These are phyloP conservation scores for Cynanchum wilfordii DNA, from an alignment of 257 asterid genomes.

Conservation along the genomic window DNA sequence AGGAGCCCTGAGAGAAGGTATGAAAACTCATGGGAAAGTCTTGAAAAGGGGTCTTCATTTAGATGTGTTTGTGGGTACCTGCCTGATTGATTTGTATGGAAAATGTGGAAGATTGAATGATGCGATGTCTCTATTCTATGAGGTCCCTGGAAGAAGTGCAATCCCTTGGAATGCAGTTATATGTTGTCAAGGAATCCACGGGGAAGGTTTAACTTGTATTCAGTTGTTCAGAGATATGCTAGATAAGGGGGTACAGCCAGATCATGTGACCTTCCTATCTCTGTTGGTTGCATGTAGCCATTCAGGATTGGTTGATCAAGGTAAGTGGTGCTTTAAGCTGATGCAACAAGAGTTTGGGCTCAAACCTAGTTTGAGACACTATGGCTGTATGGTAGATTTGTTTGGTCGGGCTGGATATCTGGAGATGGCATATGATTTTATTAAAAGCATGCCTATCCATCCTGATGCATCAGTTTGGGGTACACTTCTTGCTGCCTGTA, in stretches of 20 bases:
- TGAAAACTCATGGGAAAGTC: conserved; percentile 51
- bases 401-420: conserved; percentile 64
- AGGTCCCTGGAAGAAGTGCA: conserved; percentile 38
- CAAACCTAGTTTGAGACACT: conserved; percentile 53
- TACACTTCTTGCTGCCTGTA: conserved; percentile 25
- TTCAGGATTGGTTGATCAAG: conserved; percentile 64
- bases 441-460: conserved; percentile 17
- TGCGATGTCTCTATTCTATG: conserved; percentile 53
- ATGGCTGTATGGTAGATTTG: conserved; percentile 74
- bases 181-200: conserved; percentile 74
- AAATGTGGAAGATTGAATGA: conserved; percentile 67
- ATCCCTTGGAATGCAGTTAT: conserved; percentile 70
- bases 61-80: conserved; percentile 62
- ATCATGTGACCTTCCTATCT: conserved; percentile 66
- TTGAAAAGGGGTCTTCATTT: conserved; percentile 41
- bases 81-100: conserved; percentile 72
- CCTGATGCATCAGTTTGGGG: conserved; percentile 35
- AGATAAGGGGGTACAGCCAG: conserved; percentile 53
- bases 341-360: conserved; percentile 56
- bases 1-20: conserved; percentile 72
- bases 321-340: conserved; percentile 46
- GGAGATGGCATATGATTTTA: conserved; percentile 17
- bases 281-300: conserved; percentile 73
- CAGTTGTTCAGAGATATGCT: conserved; percentile 54
- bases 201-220: conserved; percentile 54